Percentiles rank a stretch among this genome's conserved stretches.
Conservation (phyloP, 2,329 filamentous ascomycete species). For the Didymella arachidicola region DNA sequence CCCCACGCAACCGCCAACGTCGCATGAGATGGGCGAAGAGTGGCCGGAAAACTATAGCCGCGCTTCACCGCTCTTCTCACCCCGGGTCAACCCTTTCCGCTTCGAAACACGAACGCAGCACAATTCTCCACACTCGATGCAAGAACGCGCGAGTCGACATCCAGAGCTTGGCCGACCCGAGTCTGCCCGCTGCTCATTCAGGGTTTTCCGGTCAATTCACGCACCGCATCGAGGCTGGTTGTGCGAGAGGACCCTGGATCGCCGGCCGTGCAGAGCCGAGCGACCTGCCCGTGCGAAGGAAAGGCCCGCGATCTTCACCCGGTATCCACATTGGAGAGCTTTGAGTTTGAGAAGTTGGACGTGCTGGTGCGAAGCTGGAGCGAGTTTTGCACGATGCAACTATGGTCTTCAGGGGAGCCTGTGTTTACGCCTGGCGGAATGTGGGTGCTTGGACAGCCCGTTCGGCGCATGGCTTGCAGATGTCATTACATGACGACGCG, state of each 20-base stretch:
- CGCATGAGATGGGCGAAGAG: constrained; percentile 7
- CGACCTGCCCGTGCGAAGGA: constrained; percentile 1
- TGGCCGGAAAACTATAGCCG: constrained; percentile 13
- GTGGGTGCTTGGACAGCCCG: constrained; percentile 5
- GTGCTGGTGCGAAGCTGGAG: not conserved
- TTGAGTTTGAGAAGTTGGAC: constrained; percentile 10
- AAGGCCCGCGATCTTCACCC: constrained; percentile 18
- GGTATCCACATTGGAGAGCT: constrained; percentile 7
- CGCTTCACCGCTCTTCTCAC: constrained; percentile 23
- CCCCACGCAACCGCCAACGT: constrained; percentile 18
- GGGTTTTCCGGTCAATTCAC: constrained; percentile 2
- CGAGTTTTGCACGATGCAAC: not conserved
- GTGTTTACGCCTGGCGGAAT: not conserved
- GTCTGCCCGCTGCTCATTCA: constrained; percentile 8
- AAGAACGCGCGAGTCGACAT: not conserved
- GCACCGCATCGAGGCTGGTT: not conserved
- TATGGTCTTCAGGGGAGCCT: not conserved
- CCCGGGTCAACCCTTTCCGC: constrained; percentile 9
- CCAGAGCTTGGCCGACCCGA: constrained; percentile 12
- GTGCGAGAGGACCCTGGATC: constrained; percentile 11
- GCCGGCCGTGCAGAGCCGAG: constrained; percentile 3
- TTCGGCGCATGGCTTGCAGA: constrained; percentile 2
- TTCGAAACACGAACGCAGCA: constrained; percentile 11
- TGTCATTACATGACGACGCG: constrained; percentile 6
- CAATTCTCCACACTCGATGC: constrained; percentile 1